These are phyloP conservation scores for Bryoglossum gracile DNA, from an alignment of 495 filamentous ascomycete genomes.

Conservation along the genomic window DNA sequence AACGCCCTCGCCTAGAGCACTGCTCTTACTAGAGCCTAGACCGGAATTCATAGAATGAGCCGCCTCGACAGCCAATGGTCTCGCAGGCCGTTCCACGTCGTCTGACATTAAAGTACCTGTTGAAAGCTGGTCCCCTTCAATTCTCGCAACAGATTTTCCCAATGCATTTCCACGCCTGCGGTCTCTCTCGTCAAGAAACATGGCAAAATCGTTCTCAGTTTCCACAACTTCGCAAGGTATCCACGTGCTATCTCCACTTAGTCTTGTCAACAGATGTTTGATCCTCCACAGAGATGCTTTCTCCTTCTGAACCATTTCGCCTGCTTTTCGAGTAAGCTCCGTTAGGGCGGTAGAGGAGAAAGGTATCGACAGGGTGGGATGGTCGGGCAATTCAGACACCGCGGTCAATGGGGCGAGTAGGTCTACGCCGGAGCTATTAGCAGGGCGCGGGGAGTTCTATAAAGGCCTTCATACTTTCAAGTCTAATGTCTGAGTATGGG, in stretches of 20 bases:
- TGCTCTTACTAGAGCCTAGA: background rate
- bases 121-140: constrained; percentile 21
- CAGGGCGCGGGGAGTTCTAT: background rate
- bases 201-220: constrained; percentile 43
- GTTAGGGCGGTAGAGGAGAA: constrained; percentile 78
- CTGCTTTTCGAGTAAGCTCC: constrained; percentile 62
- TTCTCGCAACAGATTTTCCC: constrained; percentile 6
- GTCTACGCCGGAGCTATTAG: constrained; percentile 42
- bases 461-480: constrained; percentile 59
- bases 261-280: constrained; percentile 67
- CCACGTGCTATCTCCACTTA: constrained; percentile 76
- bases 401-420: constrained; percentile 82
- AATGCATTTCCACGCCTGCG: constrained; percentile 3
- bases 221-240: constrained; percentile 61
- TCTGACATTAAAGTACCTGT: constrained; percentile 22
- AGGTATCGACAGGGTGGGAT: constrained; percentile 75
- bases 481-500: constrained; percentile 70
- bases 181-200: constrained; percentile 33
- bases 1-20: constrained; percentile 5
- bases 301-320: constrained; percentile 68
- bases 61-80: background rate
- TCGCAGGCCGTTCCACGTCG: constrained; percentile 3
- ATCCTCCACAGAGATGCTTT: constrained; percentile 65
- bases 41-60: background rate
- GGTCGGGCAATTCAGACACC: constrained; percentile 73